Evolutionary conservation across 2,329 filamentous ascomycete genomes (phyloP).

Genomic region (Byssothecium circinans): DNA sequence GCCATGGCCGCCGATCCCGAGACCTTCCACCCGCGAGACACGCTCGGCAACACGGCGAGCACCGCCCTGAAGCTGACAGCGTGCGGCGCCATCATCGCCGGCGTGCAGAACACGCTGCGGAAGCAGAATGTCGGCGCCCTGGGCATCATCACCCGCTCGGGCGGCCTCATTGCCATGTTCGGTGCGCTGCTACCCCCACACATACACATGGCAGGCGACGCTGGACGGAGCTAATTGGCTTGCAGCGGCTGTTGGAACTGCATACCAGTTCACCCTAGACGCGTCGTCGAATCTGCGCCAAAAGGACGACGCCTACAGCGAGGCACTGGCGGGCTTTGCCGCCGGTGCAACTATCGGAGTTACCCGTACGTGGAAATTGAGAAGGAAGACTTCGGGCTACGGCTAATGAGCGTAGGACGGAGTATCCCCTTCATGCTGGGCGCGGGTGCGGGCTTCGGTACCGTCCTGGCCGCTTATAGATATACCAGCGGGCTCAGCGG

Average conservation of each 20-base stretch:
- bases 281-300: conserved; percentile 82
- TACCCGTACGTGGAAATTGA: conserved; percentile 59
- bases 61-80: conserved; percentile 66
- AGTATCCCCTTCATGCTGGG: conserved; percentile 72
- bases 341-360: conserved; percentile 73
- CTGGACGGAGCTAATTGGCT: conserved; percentile 30
- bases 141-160: conserved; percentile 78
- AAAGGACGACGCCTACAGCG: conserved; percentile 78
- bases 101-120: conserved; percentile 82
- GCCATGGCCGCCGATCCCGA: conserved; percentile 39
- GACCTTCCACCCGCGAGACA: conserved; percentile 72
- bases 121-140: conserved; percentile 79
- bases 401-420: conserved; percentile 51
- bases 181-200: conserved; percentile 52
- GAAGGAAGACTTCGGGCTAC: conserved; percentile 9
- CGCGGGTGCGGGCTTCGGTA: conserved; percentile 62
- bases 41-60: conserved; percentile 67
- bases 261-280: conserved; percentile 75
- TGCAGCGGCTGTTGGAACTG: conserved; percentile 70
- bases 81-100: conserved; percentile 71
- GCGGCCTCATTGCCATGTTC: conserved; percentile 69
- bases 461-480: conserved; percentile 65
- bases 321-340: conserved; percentile 74
- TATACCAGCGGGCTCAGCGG: conserved; percentile 67
- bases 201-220: background rate